Evolutionary conservation across 495 filamentous ascomycete genomes (phyloP).

Genomic region (Aspergillus ellipticus): DNA sequence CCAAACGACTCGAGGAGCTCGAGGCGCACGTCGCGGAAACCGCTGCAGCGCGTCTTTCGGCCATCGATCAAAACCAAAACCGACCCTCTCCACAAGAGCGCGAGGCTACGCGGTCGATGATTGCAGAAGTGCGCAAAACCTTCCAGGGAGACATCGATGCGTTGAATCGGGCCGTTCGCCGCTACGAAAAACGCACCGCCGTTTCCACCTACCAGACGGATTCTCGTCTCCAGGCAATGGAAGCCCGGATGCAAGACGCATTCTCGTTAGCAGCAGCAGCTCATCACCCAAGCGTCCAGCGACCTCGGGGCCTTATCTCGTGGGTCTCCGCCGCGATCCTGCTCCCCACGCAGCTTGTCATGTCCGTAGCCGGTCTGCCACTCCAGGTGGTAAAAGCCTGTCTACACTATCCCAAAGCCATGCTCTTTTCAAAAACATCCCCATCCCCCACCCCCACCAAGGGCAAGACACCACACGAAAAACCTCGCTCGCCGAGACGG

Average conservation of each 20-base stretch:
- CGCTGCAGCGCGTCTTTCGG: constrained; percentile 25
- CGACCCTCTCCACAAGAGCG: constrained; percentile 16
- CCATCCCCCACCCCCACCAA: constrained; percentile 14
- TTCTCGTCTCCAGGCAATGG: constrained; percentile 63
- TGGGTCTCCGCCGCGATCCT: constrained; percentile 29
- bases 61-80: background rate
- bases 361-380: constrained; percentile 26
- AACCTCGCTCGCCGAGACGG: background rate
- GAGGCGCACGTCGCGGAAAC: constrained; percentile 56
- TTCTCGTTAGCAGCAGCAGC: constrained; percentile 74
- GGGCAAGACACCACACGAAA: constrained; percentile 16
- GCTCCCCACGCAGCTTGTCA: constrained; percentile 24
- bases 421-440: constrained; percentile 6
- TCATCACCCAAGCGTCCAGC: constrained; percentile 40
- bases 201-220: constrained; percentile 72
- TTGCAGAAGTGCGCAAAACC: constrained; percentile 56
- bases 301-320: constrained; percentile 20
- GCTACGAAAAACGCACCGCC: constrained; percentile 88
- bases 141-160: constrained; percentile 84
- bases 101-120: constrained; percentile 26
- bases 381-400: constrained; percentile 18
- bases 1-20: constrained; percentile 63
- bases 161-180: constrained; percentile 80
- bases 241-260: constrained; percentile 69
- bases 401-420: constrained; percentile 12